These are phyloP conservation scores for Talaromyces amestolkiae DNA, from an alignment of 2,329 filamentous ascomycete species.

Conservation along the genomic window DNA sequence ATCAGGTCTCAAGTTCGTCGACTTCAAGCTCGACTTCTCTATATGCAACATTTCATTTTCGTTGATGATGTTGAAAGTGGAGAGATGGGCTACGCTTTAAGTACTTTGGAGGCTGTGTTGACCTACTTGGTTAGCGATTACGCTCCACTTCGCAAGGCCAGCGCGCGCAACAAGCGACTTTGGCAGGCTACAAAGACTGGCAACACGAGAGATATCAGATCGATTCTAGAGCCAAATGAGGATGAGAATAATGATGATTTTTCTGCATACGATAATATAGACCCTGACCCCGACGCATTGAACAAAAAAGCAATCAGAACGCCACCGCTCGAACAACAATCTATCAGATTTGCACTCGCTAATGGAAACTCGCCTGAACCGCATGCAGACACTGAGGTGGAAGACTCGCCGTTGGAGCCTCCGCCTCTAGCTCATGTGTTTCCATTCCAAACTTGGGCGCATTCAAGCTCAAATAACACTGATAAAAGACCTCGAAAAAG, in stretches of 20 bases:
- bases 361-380: constrained; percentile 25
- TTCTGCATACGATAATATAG: constrained; percentile 30
- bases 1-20: constrained; percentile 86
- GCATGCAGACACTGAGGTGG: constrained; percentile 21
- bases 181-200: constrained; percentile 86
- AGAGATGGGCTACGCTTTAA: constrained; percentile 92
- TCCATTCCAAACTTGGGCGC: constrained; percentile 71
- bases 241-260: constrained; percentile 51
- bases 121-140: constrained; percentile 84
- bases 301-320: constrained; percentile 20
- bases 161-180: constrained; percentile 76
- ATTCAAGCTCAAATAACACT: constrained; percentile 40
- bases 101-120: constrained; percentile 91
- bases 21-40: constrained; percentile 82
- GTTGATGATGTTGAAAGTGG: constrained; percentile 96
- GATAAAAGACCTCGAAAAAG: constrained; percentile 63
- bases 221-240: constrained; percentile 71
- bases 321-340: constrained; percentile 24
- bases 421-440: constrained; percentile 75
- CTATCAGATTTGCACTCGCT: constrained; percentile 25
- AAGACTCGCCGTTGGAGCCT: constrained; percentile 27
- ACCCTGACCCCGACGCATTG: constrained; percentile 41
- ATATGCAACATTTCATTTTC: constrained; percentile 96
- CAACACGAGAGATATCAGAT: constrained; percentile 69
- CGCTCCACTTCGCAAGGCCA: constrained; percentile 75